Conservation (phyloP, 805 yeast species). For the Saccharomycopsis sp. region DNA sequence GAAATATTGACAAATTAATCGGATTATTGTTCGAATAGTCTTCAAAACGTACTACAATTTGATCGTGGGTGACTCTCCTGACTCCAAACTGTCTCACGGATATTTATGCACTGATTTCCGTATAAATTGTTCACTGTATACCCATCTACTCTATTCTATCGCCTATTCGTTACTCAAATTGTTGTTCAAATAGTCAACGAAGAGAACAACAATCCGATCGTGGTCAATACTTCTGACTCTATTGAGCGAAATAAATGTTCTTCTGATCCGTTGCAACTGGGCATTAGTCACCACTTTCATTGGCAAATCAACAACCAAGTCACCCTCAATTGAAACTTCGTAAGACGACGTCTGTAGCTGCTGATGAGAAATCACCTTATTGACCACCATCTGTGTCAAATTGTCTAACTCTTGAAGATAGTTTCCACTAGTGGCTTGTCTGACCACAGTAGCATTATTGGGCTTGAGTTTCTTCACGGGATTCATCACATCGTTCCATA, state of each 20-base stretch:
- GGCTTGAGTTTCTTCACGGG: slow-evolving; percentile 46
- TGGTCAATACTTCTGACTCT: slow-evolving; percentile 68
- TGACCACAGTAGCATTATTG: slow-evolving; percentile 76
- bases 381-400: slow-evolving; percentile 58
- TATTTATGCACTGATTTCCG: not conserved
- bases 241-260: slow-evolving; percentile 78
- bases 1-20: no score
- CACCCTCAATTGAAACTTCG: slow-evolving; percentile 32
- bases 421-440: slow-evolving; percentile 70
- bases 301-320: slow-evolving; percentile 54
- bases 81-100: no score
- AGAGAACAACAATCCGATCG: slow-evolving; percentile 61
- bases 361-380: slow-evolving; percentile 56
- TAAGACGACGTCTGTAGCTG: slow-evolving; percentile 32
- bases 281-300: slow-evolving; percentile 55
- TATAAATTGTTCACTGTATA: not conserved
- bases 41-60: no score
- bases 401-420: slow-evolving; percentile 74
- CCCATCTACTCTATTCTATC: not conserved
- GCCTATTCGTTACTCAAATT: slow-evolving; percentile 37
- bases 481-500: slow-evolving; percentile 53
- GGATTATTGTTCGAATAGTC: no score
- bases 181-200: slow-evolving; percentile 69
- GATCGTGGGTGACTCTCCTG: no score
- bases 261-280: slow-evolving; percentile 72